phyloP scores from a whole-genome alignment of 2,329 filamentous ascomycete species.

The Xylariomycetidae sp. region DNA sequence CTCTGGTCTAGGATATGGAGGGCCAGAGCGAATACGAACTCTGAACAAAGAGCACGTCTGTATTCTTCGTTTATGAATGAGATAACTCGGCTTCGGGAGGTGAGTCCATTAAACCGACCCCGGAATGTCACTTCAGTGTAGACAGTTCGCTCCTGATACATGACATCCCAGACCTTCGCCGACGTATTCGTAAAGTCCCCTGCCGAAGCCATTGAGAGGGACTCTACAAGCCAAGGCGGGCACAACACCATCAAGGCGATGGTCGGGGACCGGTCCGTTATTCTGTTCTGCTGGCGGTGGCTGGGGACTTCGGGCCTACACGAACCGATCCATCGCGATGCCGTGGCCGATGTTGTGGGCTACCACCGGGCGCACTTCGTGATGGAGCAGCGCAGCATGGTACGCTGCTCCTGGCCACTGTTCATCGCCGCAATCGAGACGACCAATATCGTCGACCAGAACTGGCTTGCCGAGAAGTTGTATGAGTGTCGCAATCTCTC shows the following conservation, averaged over 20 bases:
- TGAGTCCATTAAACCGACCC: too few relatives aligned
- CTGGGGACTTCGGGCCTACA: not conserved
- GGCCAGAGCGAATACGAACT: not conserved
- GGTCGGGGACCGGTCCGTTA: constrained; percentile 2
- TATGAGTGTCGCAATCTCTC: not conserved
- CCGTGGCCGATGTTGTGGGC: not conserved
- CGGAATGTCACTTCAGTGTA: too few relatives aligned
- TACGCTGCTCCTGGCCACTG: constrained; percentile 6
- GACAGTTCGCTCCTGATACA: too few relatives aligned
- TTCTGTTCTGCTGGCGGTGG: constrained; percentile 8
- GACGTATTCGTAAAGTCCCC: not conserved
- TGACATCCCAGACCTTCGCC: not conserved
- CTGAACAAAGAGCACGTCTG: not conserved
- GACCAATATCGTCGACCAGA: not conserved
- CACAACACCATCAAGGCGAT: constrained; percentile 1
- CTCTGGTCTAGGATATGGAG: constrained; percentile 1
- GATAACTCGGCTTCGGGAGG: constrained; percentile 1
- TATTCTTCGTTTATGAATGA: constrained; percentile 1
- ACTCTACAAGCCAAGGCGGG: not conserved
- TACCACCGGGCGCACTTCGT: constrained; percentile 1
- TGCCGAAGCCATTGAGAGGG: not conserved
- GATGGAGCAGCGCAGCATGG: constrained; percentile 1
- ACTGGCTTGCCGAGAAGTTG: constrained; percentile 2
- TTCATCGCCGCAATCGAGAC: constrained; percentile 8
- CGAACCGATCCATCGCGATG: constrained; percentile 1